Percentiles rank a stretch among this genome's conserved stretches.
These are phyloP conservation scores for Exophiala oligosperma DNA, from an alignment of 2,329 filamentous ascomycete species.

Conservation along the genomic window DNA sequence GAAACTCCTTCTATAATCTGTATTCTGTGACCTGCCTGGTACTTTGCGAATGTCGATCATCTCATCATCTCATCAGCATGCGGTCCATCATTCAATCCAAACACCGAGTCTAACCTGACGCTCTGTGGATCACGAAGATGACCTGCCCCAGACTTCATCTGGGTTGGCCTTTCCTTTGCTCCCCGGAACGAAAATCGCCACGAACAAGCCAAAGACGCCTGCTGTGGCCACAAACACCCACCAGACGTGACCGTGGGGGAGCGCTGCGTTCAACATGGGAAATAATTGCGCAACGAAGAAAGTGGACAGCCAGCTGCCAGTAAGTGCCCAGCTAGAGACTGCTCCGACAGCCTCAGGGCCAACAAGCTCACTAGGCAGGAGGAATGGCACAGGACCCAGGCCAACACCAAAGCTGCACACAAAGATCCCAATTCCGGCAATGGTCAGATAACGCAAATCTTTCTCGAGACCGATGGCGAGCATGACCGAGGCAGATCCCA, in stretches of 20 bases:
- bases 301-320: slow-evolving; percentile 84
- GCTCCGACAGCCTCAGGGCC: slow-evolving; percentile 87
- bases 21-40: too few species aligned
- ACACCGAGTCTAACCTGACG: too few species aligned
- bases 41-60: too few species aligned
- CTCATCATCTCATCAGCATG: too few species aligned
- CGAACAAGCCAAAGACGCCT: slow-evolving; percentile 66
- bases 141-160: slow-evolving; percentile 86
- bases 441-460: slow-evolving; percentile 71
- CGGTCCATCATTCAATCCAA: too few species aligned
- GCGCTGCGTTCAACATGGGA: slow-evolving; percentile 74
- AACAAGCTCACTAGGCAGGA: slow-evolving; percentile 87
- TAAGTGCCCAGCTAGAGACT: slow-evolving; percentile 83
- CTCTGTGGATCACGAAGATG: too few species aligned
- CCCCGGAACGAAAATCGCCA: slow-evolving; percentile 76
- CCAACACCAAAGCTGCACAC: slow-evolving; percentile 88
- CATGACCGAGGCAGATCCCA: slow-evolving; percentile 74
- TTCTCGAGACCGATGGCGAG: slow-evolving; percentile 79
- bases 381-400: slow-evolving; percentile 90
- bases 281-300: slow-evolving; percentile 96
- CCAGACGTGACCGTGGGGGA: slow-evolving; percentile 81
- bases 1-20: too few species aligned
- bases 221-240: slow-evolving; percentile 85
- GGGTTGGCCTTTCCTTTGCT: slow-evolving; percentile 79
- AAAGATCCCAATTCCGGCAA: slow-evolving; percentile 77